Conservation (phyloP, 164 flowering plant genomes). For the Liriodendron chinense region DNA sequence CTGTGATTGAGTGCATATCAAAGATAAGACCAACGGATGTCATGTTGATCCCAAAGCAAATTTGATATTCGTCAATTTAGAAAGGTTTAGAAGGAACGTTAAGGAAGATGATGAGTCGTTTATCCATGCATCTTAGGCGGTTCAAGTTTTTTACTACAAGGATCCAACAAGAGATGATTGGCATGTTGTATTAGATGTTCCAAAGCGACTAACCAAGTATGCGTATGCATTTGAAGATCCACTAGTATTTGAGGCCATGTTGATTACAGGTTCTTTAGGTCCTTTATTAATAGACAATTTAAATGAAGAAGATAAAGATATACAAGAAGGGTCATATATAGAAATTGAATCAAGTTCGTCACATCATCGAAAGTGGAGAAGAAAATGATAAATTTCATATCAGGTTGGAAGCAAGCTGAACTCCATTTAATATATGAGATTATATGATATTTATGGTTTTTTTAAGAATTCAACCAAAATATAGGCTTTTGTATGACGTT, state of each 20-base stretch:
- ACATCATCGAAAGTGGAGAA: too few species aligned
- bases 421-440: too few species aligned
- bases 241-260: background rate
- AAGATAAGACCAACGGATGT: background rate
- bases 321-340: background rate
- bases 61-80: too few species aligned
- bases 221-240: background rate
- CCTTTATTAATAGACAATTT: too few species aligned
- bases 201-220: background rate
- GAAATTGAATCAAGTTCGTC: too few species aligned
- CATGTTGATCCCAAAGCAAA: too few species aligned
- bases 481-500: too few species aligned
- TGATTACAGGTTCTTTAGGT: too few species aligned
- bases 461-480: too few species aligned
- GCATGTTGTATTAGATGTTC: background rate
- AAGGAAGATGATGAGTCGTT: background rate
- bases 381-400: too few species aligned
- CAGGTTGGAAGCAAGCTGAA: too few species aligned
- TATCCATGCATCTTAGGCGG: background rate
- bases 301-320: background rate
- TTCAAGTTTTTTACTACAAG: background rate
- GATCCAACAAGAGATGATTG: background rate
- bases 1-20: background rate
- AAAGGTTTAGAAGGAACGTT: background rate
- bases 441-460: too few species aligned